A percentile compares a stretch with the other conserved stretches of the same genome.
These are phyloP conservation scores for Ophiostoma ips DNA, from an alignment of 2,329 filamentous ascomycete species.

Conservation along the genomic window DNA sequence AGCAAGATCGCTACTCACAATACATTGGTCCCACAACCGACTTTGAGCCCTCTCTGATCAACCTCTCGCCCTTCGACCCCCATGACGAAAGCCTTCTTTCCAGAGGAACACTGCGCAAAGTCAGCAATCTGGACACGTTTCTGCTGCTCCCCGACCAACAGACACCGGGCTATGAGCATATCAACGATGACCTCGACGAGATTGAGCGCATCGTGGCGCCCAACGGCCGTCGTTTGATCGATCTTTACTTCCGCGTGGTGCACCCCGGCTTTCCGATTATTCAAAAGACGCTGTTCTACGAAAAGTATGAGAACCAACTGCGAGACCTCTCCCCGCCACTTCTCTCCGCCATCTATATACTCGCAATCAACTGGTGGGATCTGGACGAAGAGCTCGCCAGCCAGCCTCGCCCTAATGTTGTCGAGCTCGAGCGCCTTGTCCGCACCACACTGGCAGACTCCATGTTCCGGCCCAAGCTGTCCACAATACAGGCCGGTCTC, in stretches of 20 bases:
- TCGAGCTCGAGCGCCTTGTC: conserved; percentile 21
- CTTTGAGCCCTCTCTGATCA: conserved; percentile 72
- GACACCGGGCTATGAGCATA: conserved; percentile 58
- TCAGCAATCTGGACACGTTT: conserved; percentile 67
- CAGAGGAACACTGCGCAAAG: conserved; percentile 55
- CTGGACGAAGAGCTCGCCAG: conserved; percentile 39
- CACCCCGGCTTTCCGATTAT: conserved; percentile 45
- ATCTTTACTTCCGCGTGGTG: conserved; percentile 51
- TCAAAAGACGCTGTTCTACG: conserved; percentile 47
- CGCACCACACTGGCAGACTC: conserved; percentile 31
- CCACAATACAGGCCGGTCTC: conserved; percentile 40
- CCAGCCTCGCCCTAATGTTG: conserved; percentile 27
- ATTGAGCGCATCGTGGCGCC: conserved; percentile 57
- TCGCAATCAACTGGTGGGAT: conserved; percentile 48
- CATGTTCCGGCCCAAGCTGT: conserved; percentile 38
- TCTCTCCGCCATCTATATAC: conserved; percentile 45
- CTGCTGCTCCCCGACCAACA: conserved; percentile 62
- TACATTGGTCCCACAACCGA: conserved; percentile 75
- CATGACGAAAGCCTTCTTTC: conserved; percentile 67
- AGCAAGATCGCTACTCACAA: conserved; percentile 65
- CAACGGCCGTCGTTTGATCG: conserved; percentile 48
- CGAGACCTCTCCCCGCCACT: conserved; percentile 45
- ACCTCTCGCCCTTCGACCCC: conserved; percentile 65
- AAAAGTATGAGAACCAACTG: conserved; percentile 44
- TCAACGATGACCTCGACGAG: conserved; percentile 48